Percentiles rank a stretch among this genome's conserved stretches.
Evolutionary conservation across 768 basidiomycete species (phyloP).

Genomic region (Russula ochroleuca): DNA sequence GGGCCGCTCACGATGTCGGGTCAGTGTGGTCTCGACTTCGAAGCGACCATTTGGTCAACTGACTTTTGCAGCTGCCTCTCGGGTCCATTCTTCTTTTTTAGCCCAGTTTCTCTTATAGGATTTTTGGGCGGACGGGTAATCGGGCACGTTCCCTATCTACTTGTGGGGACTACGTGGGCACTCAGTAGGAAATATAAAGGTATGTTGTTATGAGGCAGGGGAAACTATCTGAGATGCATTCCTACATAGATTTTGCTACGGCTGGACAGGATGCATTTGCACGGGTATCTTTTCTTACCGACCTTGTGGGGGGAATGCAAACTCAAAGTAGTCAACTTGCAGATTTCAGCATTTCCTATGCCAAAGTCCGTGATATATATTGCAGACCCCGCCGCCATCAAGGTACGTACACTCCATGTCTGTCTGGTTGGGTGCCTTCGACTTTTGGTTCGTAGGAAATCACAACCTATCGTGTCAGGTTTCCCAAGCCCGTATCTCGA

Average conservation of each 20-base stretch:
- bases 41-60: neutral
- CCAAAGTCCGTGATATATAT: neutral
- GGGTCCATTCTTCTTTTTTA: constrained; percentile 7
- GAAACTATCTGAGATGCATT: too few species aligned
- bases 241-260: neutral
- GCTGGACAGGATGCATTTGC: constrained; percentile 15
- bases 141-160: neutral
- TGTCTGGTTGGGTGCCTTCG: too few species aligned
- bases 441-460: constrained; percentile 43
- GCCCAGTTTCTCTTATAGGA: neutral
- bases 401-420: neutral
- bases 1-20: neutral
- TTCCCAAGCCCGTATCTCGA: constrained; percentile 46
- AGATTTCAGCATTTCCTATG: constrained; percentile 12
- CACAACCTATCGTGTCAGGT: constrained; percentile 44
- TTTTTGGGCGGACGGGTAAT: neutral
- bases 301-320: neutral
- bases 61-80: constrained; percentile 2
- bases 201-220: neutral
- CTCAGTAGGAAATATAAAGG: neutral
- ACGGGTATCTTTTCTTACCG: neutral
- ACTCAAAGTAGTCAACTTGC: neutral
- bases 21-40: neutral
- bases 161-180: neutral
- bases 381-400: constrained; percentile 23